Evolutionary conservation across 225 moss, liverwort and hornwort genomes (phyloP), one percentile per base, ranked within the genome.

Genomic region (Rhytidiadelphus loreus): DNA sequence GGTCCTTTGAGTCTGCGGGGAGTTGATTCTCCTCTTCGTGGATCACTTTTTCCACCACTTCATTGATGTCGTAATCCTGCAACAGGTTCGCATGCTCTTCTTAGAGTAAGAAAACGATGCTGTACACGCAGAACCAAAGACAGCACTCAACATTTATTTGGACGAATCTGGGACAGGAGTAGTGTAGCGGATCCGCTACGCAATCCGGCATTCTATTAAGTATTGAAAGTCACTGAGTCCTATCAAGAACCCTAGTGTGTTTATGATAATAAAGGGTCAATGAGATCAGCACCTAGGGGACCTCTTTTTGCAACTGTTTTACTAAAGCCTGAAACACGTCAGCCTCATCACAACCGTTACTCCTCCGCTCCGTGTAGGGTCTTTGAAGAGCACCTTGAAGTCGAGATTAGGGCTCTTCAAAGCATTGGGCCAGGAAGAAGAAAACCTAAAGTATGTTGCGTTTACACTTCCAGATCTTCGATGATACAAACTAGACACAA

Each of bases 41-140:
- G 14, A 86, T 33, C 24, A 94, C 94, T 89, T 75, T 88, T 46
- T 94, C 93, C 35, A 93, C 2, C 39, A 93, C 89, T 83, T 93
- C 94, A 35, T 23, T 93, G 11, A 94, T 3, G 32, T 94, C 80
- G 44, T 83, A 91, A 81, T 53, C 37, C 94, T 94, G 89, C 82
- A 41, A 6, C 17, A 78, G 43, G 14, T 33, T 30, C 24, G 86
- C 76, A 63, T 55, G 43, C 62, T 26, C n/a, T 61, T 62, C 62
- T 86, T 53, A 77, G 63, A 39, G 9, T 7, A n/a, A 18, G 46
- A 66, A n/a, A 68, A 66, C 29, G 23, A 23, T 39, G 41, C 53
- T 53, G 1, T 43, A 9, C 2, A 41, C 9, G 77, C 61, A 73
- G 37, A 72, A 81, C 52, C 80, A 66, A 37, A 56, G 46, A 25